These are phyloP conservation scores for Russula griseocarnosa DNA, from an alignment of 768 basidiomycete genomes.

Conservation along the genomic window DNA sequence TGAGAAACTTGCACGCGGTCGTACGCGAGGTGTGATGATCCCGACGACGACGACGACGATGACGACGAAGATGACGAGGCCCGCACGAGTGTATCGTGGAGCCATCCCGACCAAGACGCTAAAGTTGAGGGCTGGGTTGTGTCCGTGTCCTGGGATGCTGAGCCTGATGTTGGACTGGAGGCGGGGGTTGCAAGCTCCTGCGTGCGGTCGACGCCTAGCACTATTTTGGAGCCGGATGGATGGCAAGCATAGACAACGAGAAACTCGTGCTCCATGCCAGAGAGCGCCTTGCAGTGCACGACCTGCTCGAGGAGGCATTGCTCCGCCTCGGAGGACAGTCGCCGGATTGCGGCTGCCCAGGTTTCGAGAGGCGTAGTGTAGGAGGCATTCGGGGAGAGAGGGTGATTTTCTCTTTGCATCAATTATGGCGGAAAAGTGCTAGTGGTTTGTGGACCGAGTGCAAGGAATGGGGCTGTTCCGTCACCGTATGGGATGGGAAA, in stretches of 20 bases:
- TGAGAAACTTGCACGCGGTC: constrained; percentile 28
- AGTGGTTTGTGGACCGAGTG: background rate
- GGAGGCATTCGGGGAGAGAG: constrained; percentile 16
- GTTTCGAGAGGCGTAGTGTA: constrained; percentile 15
- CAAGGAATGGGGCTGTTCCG: background rate
- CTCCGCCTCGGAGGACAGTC: constrained; percentile 3
- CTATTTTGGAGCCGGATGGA: constrained; percentile 21
- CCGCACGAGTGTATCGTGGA: constrained; percentile 15
- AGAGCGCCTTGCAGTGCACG: constrained; percentile 26
- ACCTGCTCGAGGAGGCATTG: constrained; percentile 20
- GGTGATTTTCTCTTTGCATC: background rate
- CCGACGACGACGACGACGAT: background rate
- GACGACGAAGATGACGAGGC: background rate
- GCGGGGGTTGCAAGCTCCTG: background rate
- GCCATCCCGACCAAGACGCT: constrained; percentile 11
- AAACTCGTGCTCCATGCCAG: constrained; percentile 29
- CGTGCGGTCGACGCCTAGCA: constrained; percentile 27
- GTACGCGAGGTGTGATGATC: constrained; percentile 6
- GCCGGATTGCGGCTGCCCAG: constrained; percentile 23
- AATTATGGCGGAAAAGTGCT: background rate
- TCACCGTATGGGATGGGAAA: too few relatives aligned
- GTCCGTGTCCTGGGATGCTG: background rate
- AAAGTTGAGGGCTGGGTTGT: background rate
- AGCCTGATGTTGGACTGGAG: background rate
- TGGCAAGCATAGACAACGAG: constrained; percentile 21